A percentile compares a stretch with the other conserved stretches of the same genome.
These are phyloP conservation scores for Bacidia rubella DNA, from an alignment of 495 filamentous ascomycete genomes.

Conservation along the genomic window DNA sequence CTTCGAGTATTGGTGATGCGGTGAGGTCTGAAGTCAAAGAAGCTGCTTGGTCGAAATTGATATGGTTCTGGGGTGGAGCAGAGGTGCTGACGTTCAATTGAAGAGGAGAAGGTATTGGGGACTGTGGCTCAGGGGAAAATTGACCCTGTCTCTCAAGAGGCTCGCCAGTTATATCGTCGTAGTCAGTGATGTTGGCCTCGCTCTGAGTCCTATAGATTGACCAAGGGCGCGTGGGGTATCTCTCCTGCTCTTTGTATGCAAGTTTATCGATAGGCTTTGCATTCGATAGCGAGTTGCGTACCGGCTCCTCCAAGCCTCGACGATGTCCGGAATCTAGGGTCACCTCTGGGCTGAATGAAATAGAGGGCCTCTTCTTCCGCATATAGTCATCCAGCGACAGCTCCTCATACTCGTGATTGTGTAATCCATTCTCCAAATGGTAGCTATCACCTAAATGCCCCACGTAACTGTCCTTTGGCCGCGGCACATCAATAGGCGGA, in stretches of 20 bases:
- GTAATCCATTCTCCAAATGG: constrained; percentile 2
- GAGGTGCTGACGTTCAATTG: neutral
- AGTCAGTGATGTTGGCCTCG: constrained; percentile 11
- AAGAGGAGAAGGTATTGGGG: constrained; percentile 5
- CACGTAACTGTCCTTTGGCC: constrained; percentile 7
- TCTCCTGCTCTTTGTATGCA: constrained; percentile 4
- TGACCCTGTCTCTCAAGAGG: constrained; percentile 11
- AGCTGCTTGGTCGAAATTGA: constrained; percentile 32
- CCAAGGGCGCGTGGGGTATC: constrained; percentile 2
- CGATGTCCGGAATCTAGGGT: constrained; percentile 27
- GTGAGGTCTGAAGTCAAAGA: constrained; percentile 50
- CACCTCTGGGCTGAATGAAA: constrained; percentile 31
- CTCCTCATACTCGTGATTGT: constrained; percentile 25
- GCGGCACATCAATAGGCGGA: constrained; percentile 16
- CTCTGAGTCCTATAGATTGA: constrained; percentile 10
- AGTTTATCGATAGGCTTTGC: constrained; percentile 4
- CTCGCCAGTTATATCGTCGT: constrained; percentile 10
- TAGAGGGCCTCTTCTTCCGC: constrained; percentile 28
- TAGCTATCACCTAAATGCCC: constrained; percentile 11
- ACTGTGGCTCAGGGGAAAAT: constrained; percentile 19
- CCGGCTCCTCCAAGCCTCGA: constrained; percentile 27
- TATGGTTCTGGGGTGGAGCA: constrained; percentile 14
- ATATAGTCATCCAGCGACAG: constrained; percentile 34
- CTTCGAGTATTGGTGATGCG: constrained; percentile 37
- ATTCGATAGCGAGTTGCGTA: constrained; percentile 21